Evolutionary conservation across 768 basidiomycete species (phyloP), one percentile per base, ranked within the genome.

Genomic region (Filobasidium floriforme): DNA sequence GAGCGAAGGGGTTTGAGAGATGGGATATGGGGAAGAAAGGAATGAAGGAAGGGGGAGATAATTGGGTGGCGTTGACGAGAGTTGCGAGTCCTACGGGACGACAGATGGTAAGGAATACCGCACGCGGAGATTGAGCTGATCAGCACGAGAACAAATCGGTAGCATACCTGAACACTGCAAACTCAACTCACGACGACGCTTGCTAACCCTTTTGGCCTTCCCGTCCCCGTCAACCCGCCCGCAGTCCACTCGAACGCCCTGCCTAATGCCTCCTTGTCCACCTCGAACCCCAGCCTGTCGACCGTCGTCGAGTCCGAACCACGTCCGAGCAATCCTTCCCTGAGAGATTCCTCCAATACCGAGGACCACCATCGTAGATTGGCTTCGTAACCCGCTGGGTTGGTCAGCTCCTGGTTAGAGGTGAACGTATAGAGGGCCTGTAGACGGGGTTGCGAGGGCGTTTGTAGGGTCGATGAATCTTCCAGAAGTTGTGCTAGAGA

Each of bases 291-390:
- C 60, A 76, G 54, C 46, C 72, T 55, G 5, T 71, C 65, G 1
- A 46, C 49, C 26, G 65, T 40, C 61, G 59, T 7, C 62, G 46
- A 49, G 46, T 18, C 22, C 46, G 68, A 49, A 3, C 22, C 22
- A 49, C 46, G 46, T 26, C 70, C 71, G 10, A 75, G 55, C 64
- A 69, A 72, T 0, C 77, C 77, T 10, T 68, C 71, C 12, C 74
- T 54, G 7, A 78, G 55, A 0, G 63, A 57, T 52, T 75, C 73
- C 37, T 75, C 67, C 10, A 78, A 22, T 1, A 73, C 73, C 1
- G 55, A 52, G 1, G 67, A 40, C 93, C 93, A 97, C 92, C 92
- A 97, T 62, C 87, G 85, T 37, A 91, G 81, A 73, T 89, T 89
- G 12, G 89, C 85, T 59, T 85, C 79, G 76, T 87, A 96, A 4